These are phyloP conservation scores for Claviceps sp. DNA, from an alignment of 2,329 filamentous ascomycete genomes.

Conservation along the genomic window DNA sequence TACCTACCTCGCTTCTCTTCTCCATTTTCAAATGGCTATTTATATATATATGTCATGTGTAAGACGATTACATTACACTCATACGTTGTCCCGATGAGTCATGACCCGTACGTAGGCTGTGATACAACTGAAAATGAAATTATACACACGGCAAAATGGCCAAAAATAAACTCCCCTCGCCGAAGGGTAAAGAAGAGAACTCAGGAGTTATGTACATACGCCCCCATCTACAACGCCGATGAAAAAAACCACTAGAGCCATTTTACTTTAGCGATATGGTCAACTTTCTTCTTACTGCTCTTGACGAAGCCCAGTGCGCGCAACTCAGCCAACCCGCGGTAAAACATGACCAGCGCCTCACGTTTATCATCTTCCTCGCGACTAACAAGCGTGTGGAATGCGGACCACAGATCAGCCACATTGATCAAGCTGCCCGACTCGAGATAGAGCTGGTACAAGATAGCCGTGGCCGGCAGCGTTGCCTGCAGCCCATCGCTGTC, in stretches of 20 bases:
- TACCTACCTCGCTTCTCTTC: neutral
- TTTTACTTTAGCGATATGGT: slow-evolving; percentile 84
- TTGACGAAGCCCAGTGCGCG: slow-evolving; percentile 79
- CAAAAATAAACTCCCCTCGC: too few relatives aligned
- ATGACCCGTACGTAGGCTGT: too few relatives aligned
- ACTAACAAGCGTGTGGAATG: slow-evolving; percentile 51
- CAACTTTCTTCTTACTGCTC: slow-evolving; percentile 77
- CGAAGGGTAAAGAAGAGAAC: neutral
- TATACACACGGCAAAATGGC: too few relatives aligned
- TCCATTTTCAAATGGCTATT: neutral
- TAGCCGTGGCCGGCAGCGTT: slow-evolving; percentile 55
- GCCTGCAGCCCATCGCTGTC: slow-evolving; percentile 36
- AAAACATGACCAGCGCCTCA: slow-evolving; percentile 62
- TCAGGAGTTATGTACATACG: neutral
- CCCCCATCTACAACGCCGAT: too few relatives aligned
- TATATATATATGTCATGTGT: neutral
- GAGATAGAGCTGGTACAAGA: slow-evolving; percentile 67
- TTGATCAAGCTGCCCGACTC: slow-evolving; percentile 69
- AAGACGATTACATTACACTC: neutral
- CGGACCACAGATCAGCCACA: slow-evolving; percentile 65
- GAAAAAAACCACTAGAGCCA: slow-evolving; percentile 35
- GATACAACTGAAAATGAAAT: too few relatives aligned
- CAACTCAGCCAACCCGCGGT: slow-evolving; percentile 72
- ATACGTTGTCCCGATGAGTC: neutral
- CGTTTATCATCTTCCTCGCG: slow-evolving; percentile 37